Evolutionary conservation across 371 early-diverging fungal genomes (phyloP), one percentile per base, ranked within the genome.

Genomic region (Dichotomocladium elegans): DNA sequence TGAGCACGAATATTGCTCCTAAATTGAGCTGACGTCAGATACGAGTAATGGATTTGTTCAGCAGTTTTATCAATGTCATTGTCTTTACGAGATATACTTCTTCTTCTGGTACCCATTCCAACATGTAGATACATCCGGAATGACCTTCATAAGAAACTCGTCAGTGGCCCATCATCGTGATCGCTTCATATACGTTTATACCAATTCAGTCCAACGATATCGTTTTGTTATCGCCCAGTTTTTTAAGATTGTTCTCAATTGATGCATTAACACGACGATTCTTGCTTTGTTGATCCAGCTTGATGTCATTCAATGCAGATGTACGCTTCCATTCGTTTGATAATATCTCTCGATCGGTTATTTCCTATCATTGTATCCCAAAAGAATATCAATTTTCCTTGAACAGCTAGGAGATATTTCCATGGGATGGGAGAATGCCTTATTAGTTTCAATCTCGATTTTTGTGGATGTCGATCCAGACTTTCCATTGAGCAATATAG

Each of bases 301-400:
- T 30, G 25, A 37, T 54, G 14, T 44, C 35, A 43, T 43, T 54
- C 33, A 41, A 21, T 8, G 47, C 54, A 19, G 46, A 44, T 26
- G 46, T 28, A 54, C 47, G 54, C 34, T 54, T 54, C 40, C 47
- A 54, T 46, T 46, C 47, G 35, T 41, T 54, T 4, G 54, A 54
- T 31, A 41, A 54, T 40, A 54, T 44, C 24, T 54, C 47, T 35
- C 45, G 27, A 45, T 45, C 25, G 5, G 21, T 9, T 33, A 10
- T n/a, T n/a, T n/a, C n/a, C n/a, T 33, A n/a, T 33, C 33, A 33
- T 33, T n/a, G n/a, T n/a, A 33, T n/a, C 14, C 14, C 14, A 33
- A n/a, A 9, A 33, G n/a, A n/a, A 33, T 9, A 33, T 33, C 33
- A n/a, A 33, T 33, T n/a, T 33, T 33, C 33, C 33, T 9, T 9